These are phyloP conservation scores for Powellomyces hirtus DNA, from an alignment of 192 early-diverging fungal species.

Conservation along the genomic window DNA sequence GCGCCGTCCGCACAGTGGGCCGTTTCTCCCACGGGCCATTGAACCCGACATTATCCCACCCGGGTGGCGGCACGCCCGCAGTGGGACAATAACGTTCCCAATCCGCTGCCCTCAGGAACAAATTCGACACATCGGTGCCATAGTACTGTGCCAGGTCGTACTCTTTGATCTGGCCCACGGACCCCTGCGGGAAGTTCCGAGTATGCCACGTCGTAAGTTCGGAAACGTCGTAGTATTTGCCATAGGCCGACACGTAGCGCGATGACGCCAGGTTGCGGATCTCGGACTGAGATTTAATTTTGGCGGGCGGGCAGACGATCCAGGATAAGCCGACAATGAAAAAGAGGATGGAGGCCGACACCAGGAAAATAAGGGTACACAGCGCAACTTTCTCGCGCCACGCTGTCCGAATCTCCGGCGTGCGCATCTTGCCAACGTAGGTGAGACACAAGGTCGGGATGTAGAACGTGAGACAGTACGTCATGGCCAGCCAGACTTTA, in stretches of 20 bases:
- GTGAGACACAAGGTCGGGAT: slow-evolving; percentile 53
- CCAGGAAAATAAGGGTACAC: slow-evolving; percentile 69
- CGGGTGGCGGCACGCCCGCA: slow-evolving; percentile 6
- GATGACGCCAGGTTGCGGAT: not conserved
- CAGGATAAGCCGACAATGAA: slow-evolving; percentile 72
- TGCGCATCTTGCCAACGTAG: slow-evolving; percentile 63
- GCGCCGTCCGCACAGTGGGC: not conserved
- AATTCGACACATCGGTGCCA: slow-evolving; percentile 34
- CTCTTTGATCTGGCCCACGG: slow-evolving; percentile 13
- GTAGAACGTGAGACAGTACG: slow-evolving; percentile 76
- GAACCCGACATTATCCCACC: slow-evolving; percentile 33
- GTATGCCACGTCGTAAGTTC: slow-evolving; percentile 14
- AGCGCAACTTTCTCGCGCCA: slow-evolving; percentile 82
- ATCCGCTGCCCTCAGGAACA: slow-evolving; percentile 24
- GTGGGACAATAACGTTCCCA: slow-evolving; percentile 32
- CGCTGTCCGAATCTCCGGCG: slow-evolving; percentile 81
- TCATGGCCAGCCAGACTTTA: slow-evolving; percentile 57
- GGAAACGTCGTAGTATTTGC: slow-evolving; percentile 28
- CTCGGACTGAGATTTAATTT: slow-evolving; percentile 12
- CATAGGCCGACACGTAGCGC: slow-evolving; percentile 27
- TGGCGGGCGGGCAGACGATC: slow-evolving; percentile 72
- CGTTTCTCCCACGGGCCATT: not conserved
- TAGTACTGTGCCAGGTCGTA: slow-evolving; percentile 21
- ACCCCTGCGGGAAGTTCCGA: slow-evolving; percentile 6
- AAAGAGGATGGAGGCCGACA: slow-evolving; percentile 71